Percentiles rank a stretch among this genome's conserved stretches.
Conservation (phyloP, 2,329 filamentous ascomycete genomes). For the Didymella pinodella region DNA sequence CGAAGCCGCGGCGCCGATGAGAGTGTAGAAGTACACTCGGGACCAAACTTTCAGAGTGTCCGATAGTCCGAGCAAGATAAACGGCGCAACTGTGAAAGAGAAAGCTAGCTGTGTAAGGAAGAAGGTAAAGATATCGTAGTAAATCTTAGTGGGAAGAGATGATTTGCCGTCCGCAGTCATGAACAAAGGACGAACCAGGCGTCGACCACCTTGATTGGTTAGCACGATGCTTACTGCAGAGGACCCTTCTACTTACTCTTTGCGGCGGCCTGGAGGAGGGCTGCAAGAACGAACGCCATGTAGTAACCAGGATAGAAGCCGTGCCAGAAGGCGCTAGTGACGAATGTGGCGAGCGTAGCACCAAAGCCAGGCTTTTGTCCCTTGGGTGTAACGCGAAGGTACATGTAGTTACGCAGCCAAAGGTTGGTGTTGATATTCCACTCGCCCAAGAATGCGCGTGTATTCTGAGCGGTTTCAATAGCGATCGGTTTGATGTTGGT, state of each 20-base stretch:
- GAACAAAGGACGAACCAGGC: slow-evolving; percentile 91
- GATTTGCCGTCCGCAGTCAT: slow-evolving; percentile 73
- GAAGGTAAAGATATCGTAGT: slow-evolving; percentile 83
- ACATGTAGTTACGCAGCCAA: slow-evolving; percentile 96
- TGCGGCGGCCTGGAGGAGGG: slow-evolving; percentile 89
- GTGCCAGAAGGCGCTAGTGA: slow-evolving; percentile 96
- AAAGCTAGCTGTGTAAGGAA: slow-evolving; percentile 82
- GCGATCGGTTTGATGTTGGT: slow-evolving; percentile 87
- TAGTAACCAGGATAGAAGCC: slow-evolving; percentile 99
- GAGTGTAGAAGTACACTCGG: slow-evolving; percentile 86
- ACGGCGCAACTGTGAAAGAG: slow-evolving; percentile 82
- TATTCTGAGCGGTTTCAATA: slow-evolving; percentile 91
- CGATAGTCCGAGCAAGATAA: slow-evolving; percentile 78
- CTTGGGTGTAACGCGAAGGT: slow-evolving; percentile 90
- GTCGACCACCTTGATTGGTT: slow-evolving; percentile 75
- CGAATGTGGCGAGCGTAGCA: slow-evolving; percentile 91
- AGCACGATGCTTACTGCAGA: slow-evolving; percentile 1
- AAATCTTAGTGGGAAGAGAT: slow-evolving; percentile 71
- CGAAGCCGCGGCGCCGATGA: slow-evolving; percentile 70
- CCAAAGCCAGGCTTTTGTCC: slow-evolving; percentile 97
- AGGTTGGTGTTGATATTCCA: slow-evolving; percentile 99
- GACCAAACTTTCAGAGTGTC: slow-evolving; percentile 79
- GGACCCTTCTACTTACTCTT: slow-evolving; percentile 74
- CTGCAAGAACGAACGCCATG: slow-evolving; percentile 85
- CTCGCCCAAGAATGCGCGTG: slow-evolving; percentile 85